Base-by-base conservation (phyloP, 2,329 filamentous ascomycete genomes). In the Cladosporium colombiae region DNA sequence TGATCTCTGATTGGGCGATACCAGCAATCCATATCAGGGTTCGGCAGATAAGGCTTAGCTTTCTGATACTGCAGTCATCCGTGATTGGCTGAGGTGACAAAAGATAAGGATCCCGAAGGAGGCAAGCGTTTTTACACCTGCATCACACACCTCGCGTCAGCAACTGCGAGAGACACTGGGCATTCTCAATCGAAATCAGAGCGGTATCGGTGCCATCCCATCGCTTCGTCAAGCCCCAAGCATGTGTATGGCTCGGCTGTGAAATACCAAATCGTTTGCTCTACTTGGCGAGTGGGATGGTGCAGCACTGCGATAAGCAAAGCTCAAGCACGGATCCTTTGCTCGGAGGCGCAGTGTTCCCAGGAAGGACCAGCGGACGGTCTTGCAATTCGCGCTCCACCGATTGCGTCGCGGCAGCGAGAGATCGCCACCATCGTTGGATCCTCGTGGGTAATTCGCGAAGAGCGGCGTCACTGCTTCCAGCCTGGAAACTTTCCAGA, bases 181-280 rank as follows among this genome's bases (percentile, higher is more conserved):
- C 59, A 53, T 53, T n/a, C 58, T 61, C 58, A 60, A 49, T 61
- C 58, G 13, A 33, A 29, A 40, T 61, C 46, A n/a, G 59, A 55
- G 59, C 27, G 59, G 46, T 52, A 33, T 62, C 59, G 59, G 59
- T 62, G 59, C 40, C 18, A 62, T 40, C n/a, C 37, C 44, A 23
- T 49, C 25, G 14, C 13, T 81, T 76, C 16, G 70, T 75, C 1
- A 82, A 73, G 27, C 52, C 31, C 31, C 27, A 33, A 10, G 29
- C 25, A 55, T 31, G 67, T 84, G 75, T 0, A 86, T 81, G 40
- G 78, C 27, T 81, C 10, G 86, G 62, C 29, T 84, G 76, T 67
- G 86, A 86, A 1, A 87, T 76, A 71, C 86, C 84, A 3, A 83
- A 71, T 40, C 21, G 33, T 33, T 40, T 23, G n/a, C 33, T 57